These are phyloP conservation scores for Berberis vulgaris DNA, from an alignment of 164 flowering plant genomes.

Conservation along the genomic window DNA sequence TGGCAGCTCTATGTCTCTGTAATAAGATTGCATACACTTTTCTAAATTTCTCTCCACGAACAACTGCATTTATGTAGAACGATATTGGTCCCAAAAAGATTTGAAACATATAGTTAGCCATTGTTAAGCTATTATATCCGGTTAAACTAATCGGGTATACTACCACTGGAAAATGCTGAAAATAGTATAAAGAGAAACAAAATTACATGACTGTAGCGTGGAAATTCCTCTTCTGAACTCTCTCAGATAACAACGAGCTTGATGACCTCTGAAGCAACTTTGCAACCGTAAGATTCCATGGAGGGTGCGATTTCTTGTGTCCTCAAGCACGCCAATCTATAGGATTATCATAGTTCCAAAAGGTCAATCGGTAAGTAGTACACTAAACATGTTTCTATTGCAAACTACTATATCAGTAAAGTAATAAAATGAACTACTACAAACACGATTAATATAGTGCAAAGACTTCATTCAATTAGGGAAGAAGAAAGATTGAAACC, in stretches of 20 bases:
- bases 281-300: slow-evolving; percentile 94
- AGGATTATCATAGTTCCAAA: slow-evolving; percentile 4
- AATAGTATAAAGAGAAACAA: slow-evolving; percentile 7
- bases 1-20: slow-evolving; percentile 65
- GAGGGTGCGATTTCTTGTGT: slow-evolving; percentile 90
- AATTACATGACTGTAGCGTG: slow-evolving; percentile 79
- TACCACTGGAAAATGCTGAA: not conserved
- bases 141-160: not conserved
- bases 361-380: not conserved
- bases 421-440: not conserved
- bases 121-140: not conserved
- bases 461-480: no score
- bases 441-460: no score
- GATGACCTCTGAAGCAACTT: slow-evolving; percentile 94
- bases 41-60: slow-evolving; percentile 71
- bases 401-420: not conserved
- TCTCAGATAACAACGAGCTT: slow-evolving; percentile 56
- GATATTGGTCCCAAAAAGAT: not conserved
- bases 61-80: slow-evolving; percentile 37
- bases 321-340: slow-evolving; percentile 96
- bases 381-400: not conserved
- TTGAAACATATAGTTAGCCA: not conserved
- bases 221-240: slow-evolving; percentile 58
- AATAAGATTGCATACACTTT: slow-evolving; percentile 41
- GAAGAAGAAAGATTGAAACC: no score